These are phyloP conservation scores for Colletotrichum salicis DNA, from an alignment of 2,329 filamentous ascomycete species.

Conservation along the genomic window DNA sequence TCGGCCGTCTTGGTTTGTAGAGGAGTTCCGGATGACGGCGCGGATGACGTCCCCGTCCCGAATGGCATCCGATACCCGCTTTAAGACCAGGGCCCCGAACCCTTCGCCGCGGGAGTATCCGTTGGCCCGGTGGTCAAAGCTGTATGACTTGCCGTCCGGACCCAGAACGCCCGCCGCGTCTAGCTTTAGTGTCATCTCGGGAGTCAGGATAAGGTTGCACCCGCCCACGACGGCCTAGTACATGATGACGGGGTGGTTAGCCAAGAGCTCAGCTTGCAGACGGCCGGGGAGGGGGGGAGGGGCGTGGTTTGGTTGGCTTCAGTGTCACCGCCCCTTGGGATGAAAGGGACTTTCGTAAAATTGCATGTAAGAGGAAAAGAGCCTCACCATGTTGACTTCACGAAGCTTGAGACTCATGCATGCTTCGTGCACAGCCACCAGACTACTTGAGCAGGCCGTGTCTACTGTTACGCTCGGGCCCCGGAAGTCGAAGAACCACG, in stretches of 20 bases:
- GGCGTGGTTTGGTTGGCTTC: background rate
- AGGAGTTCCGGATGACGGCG: constrained; percentile 49
- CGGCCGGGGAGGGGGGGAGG: too few relatives aligned
- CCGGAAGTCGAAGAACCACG: constrained; percentile 49
- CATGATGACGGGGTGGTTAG: constrained; percentile 51
- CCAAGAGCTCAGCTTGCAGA: background rate
- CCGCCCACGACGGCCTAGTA: constrained; percentile 43
- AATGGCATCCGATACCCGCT: constrained; percentile 59
- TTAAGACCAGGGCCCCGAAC: constrained; percentile 60
- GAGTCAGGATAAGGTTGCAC: constrained; percentile 39
- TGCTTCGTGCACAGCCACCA: constrained; percentile 47
- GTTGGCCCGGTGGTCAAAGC: constrained; percentile 46
- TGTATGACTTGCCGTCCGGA: constrained; percentile 46
- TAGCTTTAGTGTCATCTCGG: constrained; percentile 31
- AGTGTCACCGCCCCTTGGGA: background rate
- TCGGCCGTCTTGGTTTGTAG: constrained; percentile 55
- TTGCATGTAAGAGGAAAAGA: background rate
- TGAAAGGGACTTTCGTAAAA: background rate
- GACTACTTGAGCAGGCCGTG: constrained; percentile 50
- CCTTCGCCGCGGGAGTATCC: constrained; percentile 57
- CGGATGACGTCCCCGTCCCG: constrained; percentile 50
- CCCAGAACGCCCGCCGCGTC: constrained; percentile 35
- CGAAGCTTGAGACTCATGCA: constrained; percentile 37
- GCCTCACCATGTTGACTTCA: constrained; percentile 36
- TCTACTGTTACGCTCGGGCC: constrained; percentile 50